phyloP scores from a whole-genome alignment of 1,284 basidiomycete genomes.

The Schizophyllum amplum region DNA sequence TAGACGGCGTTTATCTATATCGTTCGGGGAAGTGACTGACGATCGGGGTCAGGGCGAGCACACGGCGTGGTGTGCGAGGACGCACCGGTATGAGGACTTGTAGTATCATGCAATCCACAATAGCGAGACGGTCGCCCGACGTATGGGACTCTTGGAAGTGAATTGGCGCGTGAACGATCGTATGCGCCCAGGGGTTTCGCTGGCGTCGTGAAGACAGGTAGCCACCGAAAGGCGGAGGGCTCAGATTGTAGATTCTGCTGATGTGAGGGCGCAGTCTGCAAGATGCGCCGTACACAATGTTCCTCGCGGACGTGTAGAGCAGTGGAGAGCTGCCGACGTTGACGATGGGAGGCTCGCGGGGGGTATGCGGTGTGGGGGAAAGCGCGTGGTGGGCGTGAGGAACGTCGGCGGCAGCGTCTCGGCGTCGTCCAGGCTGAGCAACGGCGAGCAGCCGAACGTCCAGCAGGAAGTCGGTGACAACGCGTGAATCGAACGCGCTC shows the following conservation, averaged over 20 bases:
- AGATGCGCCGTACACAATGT: not conserved
- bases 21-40: not conserved
- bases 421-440: not conserved
- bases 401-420: not conserved
- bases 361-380: constrained; percentile 9
- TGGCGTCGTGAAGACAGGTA: not conserved
- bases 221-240: not conserved
- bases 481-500: not conserved
- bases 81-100: not conserved
- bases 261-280: not conserved
- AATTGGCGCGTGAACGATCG: not conserved
- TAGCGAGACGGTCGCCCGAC: not conserved
- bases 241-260: not conserved
- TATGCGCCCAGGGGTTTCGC: not conserved
- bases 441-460: not conserved
- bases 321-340: no score
- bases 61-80: not conserved
- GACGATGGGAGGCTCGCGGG: not conserved
- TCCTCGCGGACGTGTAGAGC: no score
- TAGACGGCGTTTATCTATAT: not conserved
- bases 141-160: not conserved
- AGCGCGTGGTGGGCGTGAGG: constrained; percentile 3
- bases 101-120: not conserved
- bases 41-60: not conserved
- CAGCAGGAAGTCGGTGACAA: not conserved